These are phyloP conservation scores for Arthrobotrys megalospora DNA, from an alignment of 2,329 filamentous ascomycete genomes.

Conservation along the genomic window DNA sequence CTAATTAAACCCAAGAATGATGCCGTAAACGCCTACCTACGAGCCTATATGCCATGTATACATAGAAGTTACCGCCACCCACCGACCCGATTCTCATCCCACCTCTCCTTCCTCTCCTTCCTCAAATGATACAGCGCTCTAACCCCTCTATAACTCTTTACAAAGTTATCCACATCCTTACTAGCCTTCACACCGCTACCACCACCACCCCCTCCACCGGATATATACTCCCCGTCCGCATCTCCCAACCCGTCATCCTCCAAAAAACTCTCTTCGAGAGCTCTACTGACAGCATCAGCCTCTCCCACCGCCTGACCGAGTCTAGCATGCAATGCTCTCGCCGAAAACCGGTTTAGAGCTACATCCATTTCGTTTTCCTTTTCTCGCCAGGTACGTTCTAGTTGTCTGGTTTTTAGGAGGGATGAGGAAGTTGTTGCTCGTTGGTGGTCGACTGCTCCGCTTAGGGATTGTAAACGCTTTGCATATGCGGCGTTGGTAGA, in stretches of 20 bases:
- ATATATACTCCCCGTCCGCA: constrained; percentile 62
- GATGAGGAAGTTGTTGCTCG: constrained; percentile 83
- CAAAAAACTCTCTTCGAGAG: constrained; percentile 93
- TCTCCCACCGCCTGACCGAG: constrained; percentile 83
- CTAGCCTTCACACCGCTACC: constrained; percentile 77
- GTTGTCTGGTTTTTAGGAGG: constrained; percentile 83
- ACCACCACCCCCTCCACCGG: constrained; percentile 63
- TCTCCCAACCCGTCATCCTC: constrained; percentile 71
- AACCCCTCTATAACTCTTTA: constrained; percentile 83
- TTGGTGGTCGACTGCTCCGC: constrained; percentile 71
- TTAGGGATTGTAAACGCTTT: constrained; percentile 71
- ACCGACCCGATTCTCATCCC: constrained; percentile 95
- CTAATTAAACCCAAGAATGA: too few species aligned
- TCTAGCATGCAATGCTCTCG: constrained; percentile 86
- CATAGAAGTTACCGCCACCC: constrained; percentile 80
- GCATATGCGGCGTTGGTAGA: constrained; percentile 81
- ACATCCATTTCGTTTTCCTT: constrained; percentile 92
- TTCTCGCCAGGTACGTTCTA: constrained; percentile 92
- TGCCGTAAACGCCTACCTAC: too few species aligned
- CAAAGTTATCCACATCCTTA: constrained; percentile 87
- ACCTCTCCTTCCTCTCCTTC: constrained; percentile 88
- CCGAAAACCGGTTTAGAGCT: constrained; percentile 86
- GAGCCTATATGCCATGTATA: not conserved
- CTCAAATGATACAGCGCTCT: constrained; percentile 83
- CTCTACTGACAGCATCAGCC: constrained; percentile 83